Evolutionary conservation across 768 basidiomycete species (phyloP).

Genomic region (Rickenella mellea): DNA sequence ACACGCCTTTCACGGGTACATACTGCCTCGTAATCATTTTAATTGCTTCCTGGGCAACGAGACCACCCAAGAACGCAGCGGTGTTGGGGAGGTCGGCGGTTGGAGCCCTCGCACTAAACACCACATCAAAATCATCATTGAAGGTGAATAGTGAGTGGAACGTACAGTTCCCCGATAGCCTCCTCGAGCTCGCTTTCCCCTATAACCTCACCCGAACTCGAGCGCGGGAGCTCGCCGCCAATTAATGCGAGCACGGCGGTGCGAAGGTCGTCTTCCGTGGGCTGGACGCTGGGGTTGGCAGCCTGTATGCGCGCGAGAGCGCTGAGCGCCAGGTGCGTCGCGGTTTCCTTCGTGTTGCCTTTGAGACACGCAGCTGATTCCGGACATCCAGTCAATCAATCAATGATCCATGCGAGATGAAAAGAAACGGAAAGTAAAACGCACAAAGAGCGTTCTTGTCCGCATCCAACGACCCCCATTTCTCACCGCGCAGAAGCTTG

Average conservation of each 20-base stretch:
- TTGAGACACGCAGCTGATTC: constrained; percentile 30
- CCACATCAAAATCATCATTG: constrained; percentile 1
- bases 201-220: constrained; percentile 31
- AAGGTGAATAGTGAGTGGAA: constrained; percentile 9
- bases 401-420: neutral
- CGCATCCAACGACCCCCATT: constrained; percentile 51
- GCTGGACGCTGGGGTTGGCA: constrained; percentile 16
- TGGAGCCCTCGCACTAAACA: constrained; percentile 61
- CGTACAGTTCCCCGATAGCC: constrained; percentile 74
- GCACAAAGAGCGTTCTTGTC: constrained; percentile 37
- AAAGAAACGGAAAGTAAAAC: too few relatives aligned
- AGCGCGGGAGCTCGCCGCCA: neutral
- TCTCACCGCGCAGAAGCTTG: constrained; percentile 52
- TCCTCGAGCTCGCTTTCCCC: constrained; percentile 40
- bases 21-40: constrained; percentile 97
- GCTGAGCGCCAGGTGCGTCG: constrained; percentile 67
- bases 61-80: constrained; percentile 85
- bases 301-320: constrained; percentile 34
- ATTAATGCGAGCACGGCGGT: constrained; percentile 7
- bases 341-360: constrained; percentile 41
- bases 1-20: constrained; percentile 56
- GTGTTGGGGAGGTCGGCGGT: constrained; percentile 86
- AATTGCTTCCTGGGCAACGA: constrained; percentile 94
- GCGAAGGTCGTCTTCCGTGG: neutral
- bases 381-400: constrained; percentile 5